A percentile compares a stretch with the other conserved stretches of the same genome.
phyloP scores from a whole-genome alignment of 2,329 filamentous ascomycete species.

The Anisogramma anomala region DNA sequence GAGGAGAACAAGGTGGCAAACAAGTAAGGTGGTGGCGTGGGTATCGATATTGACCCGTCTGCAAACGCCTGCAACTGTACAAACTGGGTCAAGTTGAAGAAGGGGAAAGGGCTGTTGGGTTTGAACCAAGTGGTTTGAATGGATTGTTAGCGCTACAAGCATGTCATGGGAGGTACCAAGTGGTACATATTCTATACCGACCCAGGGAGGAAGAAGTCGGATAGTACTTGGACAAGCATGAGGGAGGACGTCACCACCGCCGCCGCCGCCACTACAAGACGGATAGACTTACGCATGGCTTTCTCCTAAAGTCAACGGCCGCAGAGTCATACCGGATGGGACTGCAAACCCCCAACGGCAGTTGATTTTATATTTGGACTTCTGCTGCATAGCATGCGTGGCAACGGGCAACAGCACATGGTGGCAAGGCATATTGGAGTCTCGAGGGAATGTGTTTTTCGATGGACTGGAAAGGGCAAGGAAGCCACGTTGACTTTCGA shows the following conservation, averaged over 20 bases:
- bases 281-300: background rate
- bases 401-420: too few relatives aligned
- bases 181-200: constrained; percentile 9
- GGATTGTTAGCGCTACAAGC: constrained; percentile 1
- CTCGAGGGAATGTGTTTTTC: background rate
- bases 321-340: background rate
- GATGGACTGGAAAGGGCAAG: background rate
- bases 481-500: too few relatives aligned
- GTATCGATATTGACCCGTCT: background rate
- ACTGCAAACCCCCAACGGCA: background rate
- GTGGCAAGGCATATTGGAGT: background rate
- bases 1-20: constrained; percentile 46
- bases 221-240: background rate
- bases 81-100: constrained; percentile 2
- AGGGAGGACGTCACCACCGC: background rate
- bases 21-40: constrained; percentile 28
- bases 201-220: too few relatives aligned
- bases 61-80: background rate
- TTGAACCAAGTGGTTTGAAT: constrained; percentile 13
- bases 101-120: background rate
- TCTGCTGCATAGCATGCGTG: constrained; percentile 11
- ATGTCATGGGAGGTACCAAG: constrained; percentile 3
- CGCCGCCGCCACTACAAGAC: background rate
- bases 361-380: background rate
- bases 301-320: background rate